Evolutionary conservation across 768 basidiomycete species (phyloP).

Genomic region (Kwoniella sp.): DNA sequence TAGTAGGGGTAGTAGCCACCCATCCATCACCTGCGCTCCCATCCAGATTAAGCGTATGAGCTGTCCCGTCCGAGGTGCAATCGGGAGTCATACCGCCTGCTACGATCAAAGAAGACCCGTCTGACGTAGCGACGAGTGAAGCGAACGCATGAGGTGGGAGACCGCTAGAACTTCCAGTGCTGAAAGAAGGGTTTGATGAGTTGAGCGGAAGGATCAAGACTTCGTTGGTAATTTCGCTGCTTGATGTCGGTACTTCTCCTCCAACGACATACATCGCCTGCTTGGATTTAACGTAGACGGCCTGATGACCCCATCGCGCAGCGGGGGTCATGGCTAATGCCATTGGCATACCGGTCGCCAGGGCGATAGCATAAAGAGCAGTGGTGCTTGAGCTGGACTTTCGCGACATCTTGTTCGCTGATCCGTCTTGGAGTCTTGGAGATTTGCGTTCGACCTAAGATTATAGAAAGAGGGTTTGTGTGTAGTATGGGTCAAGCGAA

Average conservation of each 20-base stretch:
- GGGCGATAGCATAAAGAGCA: slow-evolving; percentile 6
- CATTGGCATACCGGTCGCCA: slow-evolving; percentile 18
- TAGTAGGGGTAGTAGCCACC: slow-evolving; percentile 31
- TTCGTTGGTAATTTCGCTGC: slow-evolving; percentile 52
- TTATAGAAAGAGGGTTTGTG: neutral
- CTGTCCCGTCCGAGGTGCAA: slow-evolving; percentile 38
- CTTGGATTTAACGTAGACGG: slow-evolving; percentile 48
- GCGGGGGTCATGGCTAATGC: slow-evolving; percentile 36
- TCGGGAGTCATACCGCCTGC: slow-evolving; percentile 53
- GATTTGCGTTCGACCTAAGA: neutral
- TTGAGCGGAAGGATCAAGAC: slow-evolving; percentile 52
- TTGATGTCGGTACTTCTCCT: slow-evolving; percentile 40
- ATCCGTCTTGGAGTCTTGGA: too few species aligned
- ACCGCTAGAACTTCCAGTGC: slow-evolving; percentile 29
- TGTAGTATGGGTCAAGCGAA: neutral
- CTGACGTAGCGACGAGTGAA: slow-evolving; percentile 29
- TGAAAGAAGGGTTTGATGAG: slow-evolving; percentile 43
- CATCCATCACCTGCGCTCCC: slow-evolving; percentile 26
- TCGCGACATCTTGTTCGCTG: neutral
- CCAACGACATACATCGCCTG: slow-evolving; percentile 53
- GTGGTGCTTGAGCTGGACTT: neutral
- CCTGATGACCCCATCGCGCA: slow-evolving; percentile 54
- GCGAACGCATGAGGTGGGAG: slow-evolving; percentile 54
- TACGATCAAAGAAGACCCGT: slow-evolving; percentile 36
- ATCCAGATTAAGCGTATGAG: slow-evolving; percentile 42